Base-by-base conservation (phyloP, 768 basidiomycete species). In the Podaxis sp. region DNA sequence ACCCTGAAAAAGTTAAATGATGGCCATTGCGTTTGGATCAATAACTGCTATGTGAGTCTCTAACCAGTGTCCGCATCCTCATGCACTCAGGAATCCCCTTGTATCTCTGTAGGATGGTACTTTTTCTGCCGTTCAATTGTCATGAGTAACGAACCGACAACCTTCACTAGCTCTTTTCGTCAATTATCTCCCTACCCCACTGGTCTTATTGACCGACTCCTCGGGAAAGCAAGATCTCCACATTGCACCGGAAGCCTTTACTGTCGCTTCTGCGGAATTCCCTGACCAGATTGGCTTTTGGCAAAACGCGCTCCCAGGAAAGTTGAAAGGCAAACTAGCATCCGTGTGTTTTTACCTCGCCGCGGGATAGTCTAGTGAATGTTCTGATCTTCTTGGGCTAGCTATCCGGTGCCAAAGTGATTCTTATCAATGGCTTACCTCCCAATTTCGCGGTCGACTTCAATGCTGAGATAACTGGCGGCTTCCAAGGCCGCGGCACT, bases 1-100 rank as follows among this genome's bases (percentile, higher is more conserved):
- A 77, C 85, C 0, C 71, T 86, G 60, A 84, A 85, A 69, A 76
- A 84, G 6, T 71, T 85, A 17, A 81, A 84, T 62, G 86, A 87
- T 67, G 85, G 85, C 0, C 86, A 87, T 68, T 83, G 81, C 65
- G 78, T 80, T 9, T 82, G 82, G 72, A 75, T 83, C 28, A 85
- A 86, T 67, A 66, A 72, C 24, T 87, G 85, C 70, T 87, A 81
- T 69, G 74, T 73, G 30, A 30, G 28, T 30, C 28, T 30, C 28
- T 30, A 30, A 30, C 7, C 28, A 30, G 59, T 52, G 70, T 61
- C 8, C 36, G 7, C 6, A 39, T 8, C n/a, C 19, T 9, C 33
- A 7, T 15, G 38, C 13, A 26, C 54, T 55, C n/a, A 30, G 28
- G 12, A 30, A 46, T 56, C 30, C 19, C 4, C 42, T 52, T 9